phyloP scores from a whole-genome alignment of 768 basidiomycete genomes.

The Hygrocybe punicea region DNA sequence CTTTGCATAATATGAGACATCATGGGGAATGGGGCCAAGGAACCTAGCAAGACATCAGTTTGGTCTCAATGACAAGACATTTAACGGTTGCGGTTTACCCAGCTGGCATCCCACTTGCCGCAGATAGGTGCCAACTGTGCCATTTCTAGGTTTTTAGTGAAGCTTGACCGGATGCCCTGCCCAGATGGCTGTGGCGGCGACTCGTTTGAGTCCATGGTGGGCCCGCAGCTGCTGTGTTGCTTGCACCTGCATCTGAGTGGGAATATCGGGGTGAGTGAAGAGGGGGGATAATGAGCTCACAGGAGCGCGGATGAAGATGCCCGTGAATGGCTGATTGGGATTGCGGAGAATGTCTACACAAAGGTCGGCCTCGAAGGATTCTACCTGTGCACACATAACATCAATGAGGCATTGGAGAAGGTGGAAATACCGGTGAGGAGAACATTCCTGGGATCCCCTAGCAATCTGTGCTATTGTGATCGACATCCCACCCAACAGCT shows the following conservation, averaged over 20 bases:
- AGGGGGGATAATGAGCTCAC: slow-evolving; percentile 48
- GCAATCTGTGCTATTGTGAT: slow-evolving; percentile 83
- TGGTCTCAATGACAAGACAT: neutral
- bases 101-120: slow-evolving; percentile 78
- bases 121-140: slow-evolving; percentile 42
- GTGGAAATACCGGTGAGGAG: neutral
- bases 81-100: slow-evolving; percentile 2
- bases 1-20: slow-evolving; percentile 73
- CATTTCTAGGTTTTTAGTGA: slow-evolving; percentile 36
- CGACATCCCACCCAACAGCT: slow-evolving; percentile 76
- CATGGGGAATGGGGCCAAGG: slow-evolving; percentile 72
- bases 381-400: too few relatives aligned
- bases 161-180: slow-evolving; percentile 33
- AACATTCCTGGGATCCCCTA: slow-evolving; percentile 84
- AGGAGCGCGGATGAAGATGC: slow-evolving; percentile 93
- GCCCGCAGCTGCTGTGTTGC: too few relatives aligned
- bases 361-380: slow-evolving; percentile 85
- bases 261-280: too few relatives aligned
- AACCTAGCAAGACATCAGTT: slow-evolving; percentile 40
- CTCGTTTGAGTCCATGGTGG: too few relatives aligned
- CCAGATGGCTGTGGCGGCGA: too few relatives aligned
- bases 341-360: slow-evolving; percentile 60
- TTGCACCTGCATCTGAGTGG: neutral
- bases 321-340: slow-evolving; percentile 61
- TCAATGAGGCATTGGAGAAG: neutral